Base-by-base conservation (phyloP, 78 protist species). In the Emiliania huxleyi region DNA sequence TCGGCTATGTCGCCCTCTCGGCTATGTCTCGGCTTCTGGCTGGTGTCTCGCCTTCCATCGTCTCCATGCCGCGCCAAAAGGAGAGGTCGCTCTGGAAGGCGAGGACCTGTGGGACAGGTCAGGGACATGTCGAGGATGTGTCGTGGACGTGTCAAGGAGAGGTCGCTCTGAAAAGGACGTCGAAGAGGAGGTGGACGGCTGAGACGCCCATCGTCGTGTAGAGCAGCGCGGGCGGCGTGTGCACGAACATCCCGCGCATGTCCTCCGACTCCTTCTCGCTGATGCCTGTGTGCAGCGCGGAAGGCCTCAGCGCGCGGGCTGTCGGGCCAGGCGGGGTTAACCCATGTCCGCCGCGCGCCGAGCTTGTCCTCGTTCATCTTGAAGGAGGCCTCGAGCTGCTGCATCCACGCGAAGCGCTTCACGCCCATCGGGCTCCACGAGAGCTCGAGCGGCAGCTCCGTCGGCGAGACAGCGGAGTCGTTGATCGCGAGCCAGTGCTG, bases 31-130 rank as follows among this genome's bases (percentile, higher is more conserved):
- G n/a, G n/a, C n/a, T n/a, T n/a, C n/a, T n/a, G n/a, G n/a, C n/a
- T n/a, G n/a, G n/a, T n/a, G n/a, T n/a, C n/a, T n/a, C n/a, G n/a
- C n/a, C 95, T 33, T 84, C 87, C 56, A 75, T 46, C n/a, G 81
- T 6, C 12, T 62, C 62, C 23, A 69, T 49, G 23, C 37, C 12
- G 40, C 44, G 38, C 95, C 95, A 93, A 40, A 93, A 93, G 19
- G 77, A 25, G 23, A 93, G 26, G 33, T 93, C 95, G 40, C 1
- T 4, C 45, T 91, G 18, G 38, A 93, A 91, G 37, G 95, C 95
- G 25, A 93, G 84, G 43, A n/a, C n/a, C n/a, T n/a, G n/a, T n/a
- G n/a, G n/a, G n/a, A n/a, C n/a, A n/a, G n/a, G n/a, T n/a, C n/a
- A n/a, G n/a, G n/a, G n/a, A n/a, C n/a, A n/a, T n/a, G n/a, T n/a